Evolutionary conservation across 176 grass and related monocot genomes (phyloP).

Genomic region (Carex cristatella): DNA sequence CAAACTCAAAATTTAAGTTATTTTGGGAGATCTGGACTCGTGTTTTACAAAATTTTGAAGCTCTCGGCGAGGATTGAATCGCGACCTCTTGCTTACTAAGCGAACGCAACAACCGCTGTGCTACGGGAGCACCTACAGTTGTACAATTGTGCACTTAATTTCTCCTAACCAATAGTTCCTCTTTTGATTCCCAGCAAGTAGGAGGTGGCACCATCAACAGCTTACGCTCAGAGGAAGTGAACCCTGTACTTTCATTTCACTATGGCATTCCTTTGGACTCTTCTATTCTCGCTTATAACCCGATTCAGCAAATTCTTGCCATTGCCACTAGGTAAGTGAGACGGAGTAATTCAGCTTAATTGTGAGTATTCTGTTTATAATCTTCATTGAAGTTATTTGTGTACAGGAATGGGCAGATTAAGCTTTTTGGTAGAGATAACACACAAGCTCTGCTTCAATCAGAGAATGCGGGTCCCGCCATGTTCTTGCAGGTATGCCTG

Average conservation of each 20-base stretch:
- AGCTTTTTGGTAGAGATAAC: constrained; percentile 86
- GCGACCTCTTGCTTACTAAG: constrained; percentile 91
- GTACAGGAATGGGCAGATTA: constrained; percentile 85
- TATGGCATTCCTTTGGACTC: constrained; percentile 69
- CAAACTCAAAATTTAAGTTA: too few species aligned
- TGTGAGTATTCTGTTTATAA: background rate
- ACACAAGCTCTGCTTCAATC: constrained; percentile 85
- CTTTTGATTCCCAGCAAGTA: constrained; percentile 1
- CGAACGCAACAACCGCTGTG: constrained; percentile 70
- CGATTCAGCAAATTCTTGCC: constrained; percentile 57
- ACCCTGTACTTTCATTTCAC: constrained; percentile 70
- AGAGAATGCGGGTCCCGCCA: constrained; percentile 32
- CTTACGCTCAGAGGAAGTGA: constrained; percentile 66
- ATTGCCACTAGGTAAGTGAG: constrained; percentile 55
- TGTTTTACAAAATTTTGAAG: background rate
- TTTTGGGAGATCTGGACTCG: too few species aligned
- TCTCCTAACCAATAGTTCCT: background rate
- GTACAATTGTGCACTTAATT: background rate
- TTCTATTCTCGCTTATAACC: constrained; percentile 62
- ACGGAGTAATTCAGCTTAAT: background rate
- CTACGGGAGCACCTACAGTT: constrained; percentile 13
- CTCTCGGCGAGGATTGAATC: constrained; percentile 74
- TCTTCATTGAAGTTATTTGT: background rate
- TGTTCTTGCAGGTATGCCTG: constrained; percentile 54
- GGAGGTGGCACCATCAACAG: constrained; percentile 23